Evolutionary conservation across 805 yeast species (phyloP).

Genomic region (Sugiyamaella floridensis): DNA sequence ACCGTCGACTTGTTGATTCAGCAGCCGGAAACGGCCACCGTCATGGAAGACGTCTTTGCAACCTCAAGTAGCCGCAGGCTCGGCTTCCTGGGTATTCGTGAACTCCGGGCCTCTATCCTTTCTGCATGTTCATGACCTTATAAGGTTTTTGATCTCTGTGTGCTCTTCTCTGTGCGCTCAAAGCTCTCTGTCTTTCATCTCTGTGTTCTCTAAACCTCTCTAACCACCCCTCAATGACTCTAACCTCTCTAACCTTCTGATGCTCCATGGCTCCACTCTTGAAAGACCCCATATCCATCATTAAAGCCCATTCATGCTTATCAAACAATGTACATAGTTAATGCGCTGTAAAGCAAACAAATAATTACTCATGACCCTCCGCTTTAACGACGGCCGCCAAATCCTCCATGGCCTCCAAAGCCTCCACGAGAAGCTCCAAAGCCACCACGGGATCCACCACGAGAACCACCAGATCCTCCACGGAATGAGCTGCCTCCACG

Average conservation of each 20-base stretch:
- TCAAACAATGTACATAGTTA: neutral
- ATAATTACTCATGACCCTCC: constrained; percentile 18
- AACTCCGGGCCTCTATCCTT: constrained; percentile 25
- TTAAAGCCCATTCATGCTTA: constrained; percentile 32
- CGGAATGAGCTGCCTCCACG: constrained; percentile 25
- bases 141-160: neutral
- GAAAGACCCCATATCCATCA: constrained; percentile 21
- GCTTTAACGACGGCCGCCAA: constrained; percentile 24
- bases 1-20: constrained; percentile 3
- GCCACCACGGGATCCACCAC: constrained; percentile 28
- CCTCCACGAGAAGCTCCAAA: constrained; percentile 25
- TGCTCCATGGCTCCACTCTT: no score
- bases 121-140: constrained; percentile 4
- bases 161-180: no score
- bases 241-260: no score
- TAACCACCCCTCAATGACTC: no score
- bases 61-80: constrained; percentile 18
- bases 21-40: constrained; percentile 19
- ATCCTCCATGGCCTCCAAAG: constrained; percentile 24
- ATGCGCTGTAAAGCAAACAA: neutral
- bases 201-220: no score
- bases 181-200: no score
- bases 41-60: constrained; percentile 30
- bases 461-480: constrained; percentile 33
- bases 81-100: constrained; percentile 21